Conservation (phyloP, 2,329 filamentous ascomycete genomes). For the Rhytidhysteron rufulum region DNA sequence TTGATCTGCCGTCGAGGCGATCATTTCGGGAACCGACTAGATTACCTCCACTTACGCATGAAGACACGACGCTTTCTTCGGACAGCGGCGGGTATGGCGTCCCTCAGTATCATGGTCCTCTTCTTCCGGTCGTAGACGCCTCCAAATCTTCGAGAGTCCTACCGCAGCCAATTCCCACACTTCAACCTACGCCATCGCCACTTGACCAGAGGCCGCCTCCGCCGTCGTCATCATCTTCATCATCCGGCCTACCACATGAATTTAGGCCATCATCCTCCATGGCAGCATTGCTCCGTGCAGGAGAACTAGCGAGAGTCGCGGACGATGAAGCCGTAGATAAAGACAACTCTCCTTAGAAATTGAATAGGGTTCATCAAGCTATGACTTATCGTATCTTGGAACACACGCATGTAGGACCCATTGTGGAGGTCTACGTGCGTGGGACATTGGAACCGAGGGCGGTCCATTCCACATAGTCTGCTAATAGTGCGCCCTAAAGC, state of each 20-base stretch:
- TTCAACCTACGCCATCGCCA: constrained; percentile 23
- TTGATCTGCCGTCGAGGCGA: constrained; percentile 29
- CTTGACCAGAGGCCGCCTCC: constrained; percentile 24
- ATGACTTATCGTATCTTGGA: too few relatives aligned
- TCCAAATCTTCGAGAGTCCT: constrained; percentile 32
- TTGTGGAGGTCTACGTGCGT: too few relatives aligned
- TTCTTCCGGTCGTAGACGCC: constrained; percentile 22
- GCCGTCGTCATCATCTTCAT: constrained; percentile 8
- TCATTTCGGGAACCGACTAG: constrained; percentile 23
- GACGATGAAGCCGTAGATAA: constrained; percentile 21
- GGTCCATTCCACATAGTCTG: background rate
- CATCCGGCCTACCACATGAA: constrained; percentile 20
- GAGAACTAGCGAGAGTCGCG: constrained; percentile 33
- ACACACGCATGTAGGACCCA: too few relatives aligned
- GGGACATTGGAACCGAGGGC: too few relatives aligned
- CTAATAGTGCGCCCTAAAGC: constrained; percentile 2
- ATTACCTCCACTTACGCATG: constrained; percentile 33
- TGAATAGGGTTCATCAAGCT: too few relatives aligned
- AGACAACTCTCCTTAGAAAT: too few relatives aligned
- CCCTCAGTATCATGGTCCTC: constrained; percentile 9
- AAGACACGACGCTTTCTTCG: constrained; percentile 39
- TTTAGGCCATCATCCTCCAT: constrained; percentile 31
- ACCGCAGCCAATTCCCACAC: constrained; percentile 33
- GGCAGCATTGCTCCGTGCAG: constrained; percentile 34
- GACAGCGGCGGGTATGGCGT: constrained; percentile 22